A percentile compares a stretch with the other conserved stretches of the same genome.
These are phyloP conservation scores for Tolypocladium inflatum DNA, from an alignment of 2,329 filamentous ascomycete genomes.

Conservation along the genomic window DNA sequence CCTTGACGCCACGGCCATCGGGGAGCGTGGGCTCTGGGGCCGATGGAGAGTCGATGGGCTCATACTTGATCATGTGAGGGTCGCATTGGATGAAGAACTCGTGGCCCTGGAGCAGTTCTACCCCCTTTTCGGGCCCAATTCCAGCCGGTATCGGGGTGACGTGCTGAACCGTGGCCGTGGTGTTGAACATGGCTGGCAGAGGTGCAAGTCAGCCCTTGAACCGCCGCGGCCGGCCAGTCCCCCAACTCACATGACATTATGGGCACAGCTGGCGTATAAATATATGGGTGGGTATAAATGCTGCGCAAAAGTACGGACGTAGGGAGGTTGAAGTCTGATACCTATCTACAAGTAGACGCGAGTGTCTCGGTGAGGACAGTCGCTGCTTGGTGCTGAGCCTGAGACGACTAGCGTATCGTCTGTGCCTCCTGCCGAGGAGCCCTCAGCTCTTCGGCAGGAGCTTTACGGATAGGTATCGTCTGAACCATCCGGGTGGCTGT, in stretches of 20 bases:
- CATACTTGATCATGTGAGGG: constrained; percentile 38
- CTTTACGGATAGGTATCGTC: neutral
- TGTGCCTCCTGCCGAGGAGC: neutral
- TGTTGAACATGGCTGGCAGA: constrained; percentile 29
- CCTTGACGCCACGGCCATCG: constrained; percentile 12
- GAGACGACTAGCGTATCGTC: neutral
- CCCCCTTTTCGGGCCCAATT: constrained; percentile 22
- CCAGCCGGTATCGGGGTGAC: constrained; percentile 30
- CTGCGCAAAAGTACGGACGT: neutral
- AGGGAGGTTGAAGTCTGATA: neutral
- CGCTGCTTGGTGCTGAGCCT: neutral
- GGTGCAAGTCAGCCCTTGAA: neutral
- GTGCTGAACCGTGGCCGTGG: constrained; percentile 32
- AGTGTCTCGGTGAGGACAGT: neutral
- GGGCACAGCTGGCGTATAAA: neutral
- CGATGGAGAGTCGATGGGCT: constrained; percentile 20
- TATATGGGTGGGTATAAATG: neutral
- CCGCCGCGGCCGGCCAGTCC: neutral
- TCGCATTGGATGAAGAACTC: constrained; percentile 42
- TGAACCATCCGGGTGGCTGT: neutral
- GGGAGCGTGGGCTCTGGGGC: constrained; percentile 19
- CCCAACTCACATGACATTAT: constrained; percentile 11
- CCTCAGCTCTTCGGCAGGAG: neutral
- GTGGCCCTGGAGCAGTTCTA: constrained; percentile 41
- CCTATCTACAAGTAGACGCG: neutral